These are phyloP conservation scores for Periconia digitata DNA, from an alignment of 2,329 filamentous ascomycete species.

Conservation along the genomic window DNA sequence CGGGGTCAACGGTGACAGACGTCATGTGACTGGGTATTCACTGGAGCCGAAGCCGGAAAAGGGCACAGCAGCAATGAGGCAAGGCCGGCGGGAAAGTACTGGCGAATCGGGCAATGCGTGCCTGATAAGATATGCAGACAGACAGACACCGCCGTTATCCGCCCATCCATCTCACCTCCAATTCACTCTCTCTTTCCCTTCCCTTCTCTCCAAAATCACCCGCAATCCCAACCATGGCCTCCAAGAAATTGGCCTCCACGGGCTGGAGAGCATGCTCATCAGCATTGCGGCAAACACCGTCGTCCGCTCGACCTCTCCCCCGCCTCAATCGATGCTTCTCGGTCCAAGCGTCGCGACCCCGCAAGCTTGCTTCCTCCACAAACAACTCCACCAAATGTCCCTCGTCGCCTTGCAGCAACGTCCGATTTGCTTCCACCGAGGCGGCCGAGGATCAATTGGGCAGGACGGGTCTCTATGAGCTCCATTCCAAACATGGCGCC, in stretches of 20 bases:
- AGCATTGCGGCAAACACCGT: slow-evolving; percentile 15
- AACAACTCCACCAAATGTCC: slow-evolving; percentile 3
- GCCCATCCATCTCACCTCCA: slow-evolving; percentile 7
- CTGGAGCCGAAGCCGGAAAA: too few relatives aligned
- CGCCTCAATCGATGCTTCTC: slow-evolving; percentile 16
- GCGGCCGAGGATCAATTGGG: slow-evolving; percentile 34
- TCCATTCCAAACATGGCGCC: slow-evolving; percentile 75
- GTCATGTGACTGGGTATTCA: background rate
- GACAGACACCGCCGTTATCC: slow-evolving; percentile 19
- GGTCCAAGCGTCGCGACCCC: slow-evolving; percentile 25
- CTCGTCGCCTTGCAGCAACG: slow-evolving; percentile 7
- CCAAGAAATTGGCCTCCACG: slow-evolving; percentile 32
- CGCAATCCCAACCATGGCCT: slow-evolving; percentile 25
- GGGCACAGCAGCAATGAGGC: too few relatives aligned
- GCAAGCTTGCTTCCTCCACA: slow-evolving; percentile 18
- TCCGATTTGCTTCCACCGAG: slow-evolving; percentile 33
- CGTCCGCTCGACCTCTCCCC: slow-evolving; percentile 13
- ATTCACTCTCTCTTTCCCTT: background rate
- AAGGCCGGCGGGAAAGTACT: background rate
- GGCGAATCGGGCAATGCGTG: slow-evolving; percentile 7
- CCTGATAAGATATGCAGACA: too few relatives aligned
- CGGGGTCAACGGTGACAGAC: background rate
- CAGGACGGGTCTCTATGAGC: slow-evolving; percentile 75
- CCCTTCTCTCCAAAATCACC: slow-evolving; percentile 10
- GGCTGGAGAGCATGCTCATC: slow-evolving; percentile 18